Base-by-base conservation (phyloP, 192 early-diverging fungal genomes). In the Pilaira anomala region DNA sequence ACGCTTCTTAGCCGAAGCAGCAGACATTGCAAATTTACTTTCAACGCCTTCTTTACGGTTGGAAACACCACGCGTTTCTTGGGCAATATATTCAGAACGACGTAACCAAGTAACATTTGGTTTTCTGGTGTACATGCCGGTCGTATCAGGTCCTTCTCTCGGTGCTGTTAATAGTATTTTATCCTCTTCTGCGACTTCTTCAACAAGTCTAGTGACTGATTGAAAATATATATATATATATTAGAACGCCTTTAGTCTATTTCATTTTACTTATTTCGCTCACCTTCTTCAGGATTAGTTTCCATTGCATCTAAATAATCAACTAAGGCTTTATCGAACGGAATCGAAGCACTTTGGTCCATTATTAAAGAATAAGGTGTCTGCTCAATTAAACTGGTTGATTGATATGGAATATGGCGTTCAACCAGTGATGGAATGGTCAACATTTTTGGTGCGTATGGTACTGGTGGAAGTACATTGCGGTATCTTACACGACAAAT, bases 11-110 rank as follows among this genome's bases (percentile, higher is more conserved):
- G 62, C 63, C 18, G 57, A 69, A 18, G 65, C 73, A 19, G 48
- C 36, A 33, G 69, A 71, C 22, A 65, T 56, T 19, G 63, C 69
- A 55, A 71, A 71, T 29, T 64, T 56, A 44, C 45, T 26, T 44
- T 68, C 66, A 14, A 68, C 58, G 2, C 36, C 64, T 26, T 52
- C 74, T 50, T 19, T 66, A 45, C 67, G 67, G 49, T 60, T 66
- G 16, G 71, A 72, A 19, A 73, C 65, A 5, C 68, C 73, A 13
- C 76, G 73, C 14, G 76, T 75, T 21, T 80, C 78, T 8, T 71
- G 61, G 21, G 71, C 72, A 64, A 82, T 82, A 49, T 82, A 82
- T 52, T 82, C 80, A 14, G 80, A 80, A 11, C 80, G 74, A n/a
- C 80, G 78, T 19, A 82, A 52, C 80, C 80, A 82, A 1, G 80